A percentile compares a stretch with the other conserved stretches of the same genome.
These are phyloP conservation scores for Colletotrichum magnum DNA, from an alignment of 2,329 filamentous ascomycete genomes.

Conservation along the genomic window DNA sequence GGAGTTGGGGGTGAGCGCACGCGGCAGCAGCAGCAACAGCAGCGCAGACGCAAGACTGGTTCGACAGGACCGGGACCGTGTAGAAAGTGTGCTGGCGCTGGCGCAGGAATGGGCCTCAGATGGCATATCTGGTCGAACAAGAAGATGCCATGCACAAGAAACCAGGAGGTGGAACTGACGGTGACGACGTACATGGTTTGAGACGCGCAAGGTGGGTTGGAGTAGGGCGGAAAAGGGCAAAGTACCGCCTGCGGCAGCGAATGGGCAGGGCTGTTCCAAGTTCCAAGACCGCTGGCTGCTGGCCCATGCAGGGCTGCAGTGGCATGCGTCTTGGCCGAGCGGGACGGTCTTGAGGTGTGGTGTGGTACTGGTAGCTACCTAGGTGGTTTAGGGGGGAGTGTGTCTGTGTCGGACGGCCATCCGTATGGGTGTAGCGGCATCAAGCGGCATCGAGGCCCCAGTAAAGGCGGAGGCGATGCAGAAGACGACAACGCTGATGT, in stretches of 20 bases:
- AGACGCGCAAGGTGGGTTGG: slow-evolving; percentile 40
- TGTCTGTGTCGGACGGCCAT: slow-evolving; percentile 34
- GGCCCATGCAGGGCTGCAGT: slow-evolving; percentile 40
- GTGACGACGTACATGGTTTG: slow-evolving; percentile 41
- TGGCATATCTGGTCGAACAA: slow-evolving; percentile 38
- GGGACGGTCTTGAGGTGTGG: slow-evolving; percentile 29
- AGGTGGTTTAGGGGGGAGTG: slow-evolving; percentile 1
- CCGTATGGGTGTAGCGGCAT: slow-evolving; percentile 39
- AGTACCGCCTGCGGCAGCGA: slow-evolving; percentile 39
- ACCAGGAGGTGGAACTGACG: slow-evolving; percentile 41
- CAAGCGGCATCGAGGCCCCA: slow-evolving; percentile 31
- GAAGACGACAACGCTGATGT: slow-evolving; percentile 20
- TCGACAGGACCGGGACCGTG: slow-evolving; percentile 7
- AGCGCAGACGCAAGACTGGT: background rate
- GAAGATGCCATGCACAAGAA: slow-evolving; percentile 28
- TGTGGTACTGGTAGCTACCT: background rate
- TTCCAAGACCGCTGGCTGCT: slow-evolving; percentile 37
- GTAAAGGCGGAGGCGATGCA: slow-evolving; percentile 35
- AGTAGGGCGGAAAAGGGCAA: slow-evolving; percentile 37
- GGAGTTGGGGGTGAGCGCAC: slow-evolving; percentile 11
- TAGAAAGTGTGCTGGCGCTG: background rate
- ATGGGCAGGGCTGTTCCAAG: slow-evolving; percentile 39
- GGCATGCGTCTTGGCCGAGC: slow-evolving; percentile 38
- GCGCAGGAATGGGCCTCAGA: slow-evolving; percentile 37
- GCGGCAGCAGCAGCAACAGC: no score